Evolutionary conservation across 257 asterid species (phyloP).

Genomic region (Orobanche coerulescens): DNA sequence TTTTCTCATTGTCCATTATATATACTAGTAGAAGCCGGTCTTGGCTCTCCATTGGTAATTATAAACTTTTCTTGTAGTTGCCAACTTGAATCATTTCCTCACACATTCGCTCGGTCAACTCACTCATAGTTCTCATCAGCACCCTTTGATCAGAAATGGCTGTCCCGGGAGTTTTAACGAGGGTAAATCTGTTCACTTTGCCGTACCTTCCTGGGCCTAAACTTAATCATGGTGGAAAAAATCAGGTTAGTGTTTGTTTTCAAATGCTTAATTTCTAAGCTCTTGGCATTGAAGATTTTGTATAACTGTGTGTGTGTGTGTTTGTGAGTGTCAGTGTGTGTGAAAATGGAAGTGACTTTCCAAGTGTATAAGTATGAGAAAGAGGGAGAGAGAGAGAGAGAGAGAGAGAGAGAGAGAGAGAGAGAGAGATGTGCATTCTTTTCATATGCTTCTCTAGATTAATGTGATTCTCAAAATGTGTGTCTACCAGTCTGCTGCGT

Average conservation of each 20-base stretch:
- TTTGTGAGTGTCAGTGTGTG: too few species aligned
- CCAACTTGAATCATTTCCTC: neutral
- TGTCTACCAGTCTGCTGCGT: too few species aligned
- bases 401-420: too few species aligned
- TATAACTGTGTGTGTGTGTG: neutral
- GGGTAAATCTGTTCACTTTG: slow-evolving; percentile 28
- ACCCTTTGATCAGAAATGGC: slow-evolving; percentile 37
- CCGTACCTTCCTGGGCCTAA: slow-evolving; percentile 25
- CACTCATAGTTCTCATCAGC: too few species aligned
- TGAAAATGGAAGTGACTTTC: too few species aligned
- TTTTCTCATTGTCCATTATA: too few species aligned
- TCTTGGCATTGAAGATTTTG: neutral
- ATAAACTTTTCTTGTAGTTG: slow-evolving; percentile 27
- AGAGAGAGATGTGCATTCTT: too few species aligned
- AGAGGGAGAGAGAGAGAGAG: too few species aligned
- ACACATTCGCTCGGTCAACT: neutral
- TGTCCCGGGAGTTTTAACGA: slow-evolving; percentile 34
- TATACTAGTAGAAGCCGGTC: too few species aligned
- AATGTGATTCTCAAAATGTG: too few species aligned
- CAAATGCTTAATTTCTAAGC: neutral
- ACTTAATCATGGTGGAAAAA: slow-evolving; percentile 22
- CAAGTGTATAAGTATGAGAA: too few species aligned
- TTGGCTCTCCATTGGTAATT: slow-evolving; percentile 20
- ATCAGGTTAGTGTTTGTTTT: slow-evolving; percentile 29
- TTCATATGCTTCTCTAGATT: too few species aligned